These are phyloP conservation scores for Solanum dulcamara DNA, from an alignment of 257 asterid genomes.

Conservation along the genomic window DNA sequence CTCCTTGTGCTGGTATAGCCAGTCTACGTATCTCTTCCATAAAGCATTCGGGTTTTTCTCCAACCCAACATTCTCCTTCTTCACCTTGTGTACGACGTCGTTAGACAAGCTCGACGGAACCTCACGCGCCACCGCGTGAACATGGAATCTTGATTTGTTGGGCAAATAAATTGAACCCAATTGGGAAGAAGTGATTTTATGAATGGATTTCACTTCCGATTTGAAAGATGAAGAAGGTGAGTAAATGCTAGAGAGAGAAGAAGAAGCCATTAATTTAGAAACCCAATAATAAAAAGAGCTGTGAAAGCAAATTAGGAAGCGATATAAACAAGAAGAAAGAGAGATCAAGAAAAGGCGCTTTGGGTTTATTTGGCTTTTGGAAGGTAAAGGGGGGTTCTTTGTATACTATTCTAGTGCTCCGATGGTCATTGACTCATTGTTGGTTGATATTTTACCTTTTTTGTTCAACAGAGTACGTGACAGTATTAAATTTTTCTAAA, in stretches of 20 bases:
- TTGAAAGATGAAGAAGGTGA: conserved; percentile 4
- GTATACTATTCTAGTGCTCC: not conserved
- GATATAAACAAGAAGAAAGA: not conserved
- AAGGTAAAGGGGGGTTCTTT: not conserved
- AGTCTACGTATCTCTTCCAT: conserved; percentile 81
- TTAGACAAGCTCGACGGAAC: conserved; percentile 12
- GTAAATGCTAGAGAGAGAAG: conserved; percentile 23
- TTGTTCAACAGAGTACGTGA: not conserved
- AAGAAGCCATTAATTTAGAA: conserved; percentile 20
- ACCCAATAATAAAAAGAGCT: not conserved
- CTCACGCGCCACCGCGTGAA: conserved; percentile 72
- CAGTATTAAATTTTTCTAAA: not conserved
- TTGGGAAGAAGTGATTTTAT: conserved; percentile 3
- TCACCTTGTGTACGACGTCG: conserved; percentile 16
- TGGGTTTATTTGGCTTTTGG: not conserved
- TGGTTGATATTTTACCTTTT: not conserved
- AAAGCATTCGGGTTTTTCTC: conserved; percentile 55
- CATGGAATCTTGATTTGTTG: conserved; percentile 10
- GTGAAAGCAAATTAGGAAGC: not conserved
- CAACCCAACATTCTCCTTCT: conserved; percentile 14
- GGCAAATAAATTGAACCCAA: not conserved
- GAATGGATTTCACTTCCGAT: conserved; percentile 6
- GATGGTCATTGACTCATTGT: not conserved
- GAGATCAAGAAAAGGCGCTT: not conserved
- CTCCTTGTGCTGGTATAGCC: conserved; percentile 96